These are phyloP conservation scores for Teunomyces funiuensis DNA, from an alignment of 805 yeast genomes.

Conservation along the genomic window DNA sequence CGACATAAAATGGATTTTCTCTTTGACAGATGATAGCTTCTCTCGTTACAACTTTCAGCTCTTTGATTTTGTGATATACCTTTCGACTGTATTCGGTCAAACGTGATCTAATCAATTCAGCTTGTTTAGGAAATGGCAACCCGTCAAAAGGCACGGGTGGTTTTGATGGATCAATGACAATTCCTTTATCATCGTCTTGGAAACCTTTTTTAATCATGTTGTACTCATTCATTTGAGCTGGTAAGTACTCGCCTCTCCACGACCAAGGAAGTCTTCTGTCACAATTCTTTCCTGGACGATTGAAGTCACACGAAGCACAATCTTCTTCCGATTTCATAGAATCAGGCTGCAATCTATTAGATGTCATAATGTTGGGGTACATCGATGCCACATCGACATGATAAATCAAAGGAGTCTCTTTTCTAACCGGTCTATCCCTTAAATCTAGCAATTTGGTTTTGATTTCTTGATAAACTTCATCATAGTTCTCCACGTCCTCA, in stretches of 20 bases:
- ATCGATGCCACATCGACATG: constrained; percentile 99
- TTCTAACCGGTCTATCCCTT: constrained; percentile 59
- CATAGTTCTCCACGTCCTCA: constrained; percentile 79
- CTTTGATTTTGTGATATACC: constrained; percentile 77
- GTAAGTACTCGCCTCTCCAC: constrained; percentile 96
- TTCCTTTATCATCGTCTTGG: constrained; percentile 52
- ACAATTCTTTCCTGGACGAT: constrained; percentile 90
- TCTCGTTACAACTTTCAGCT: constrained; percentile 79
- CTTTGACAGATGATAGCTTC: constrained; percentile 96
- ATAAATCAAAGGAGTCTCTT: constrained; percentile 83
- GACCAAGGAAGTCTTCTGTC: constrained; percentile 93
- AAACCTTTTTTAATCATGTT: constrained; percentile 83
- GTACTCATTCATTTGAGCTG: constrained; percentile 89
- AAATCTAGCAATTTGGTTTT: constrained; percentile 55
- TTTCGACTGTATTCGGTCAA: constrained; percentile 82
- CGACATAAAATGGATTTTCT: constrained; percentile 94
- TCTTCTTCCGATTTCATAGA: constrained; percentile 94
- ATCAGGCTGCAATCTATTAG: constrained; percentile 96
- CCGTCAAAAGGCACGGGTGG: constrained; percentile 73
- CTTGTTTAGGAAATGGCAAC: constrained; percentile 75
- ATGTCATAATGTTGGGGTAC: constrained; percentile 99
- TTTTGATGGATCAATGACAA: constrained; percentile 56
- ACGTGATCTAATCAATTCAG: constrained; percentile 68
- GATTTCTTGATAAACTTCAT: constrained; percentile 67
- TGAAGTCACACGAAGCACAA: constrained; percentile 97